Evolutionary conservation across 2,329 filamentous ascomycete genomes (phyloP), one percentile per base, ranked within the genome.

Genomic region (Thielaviopsis musarum): DNA sequence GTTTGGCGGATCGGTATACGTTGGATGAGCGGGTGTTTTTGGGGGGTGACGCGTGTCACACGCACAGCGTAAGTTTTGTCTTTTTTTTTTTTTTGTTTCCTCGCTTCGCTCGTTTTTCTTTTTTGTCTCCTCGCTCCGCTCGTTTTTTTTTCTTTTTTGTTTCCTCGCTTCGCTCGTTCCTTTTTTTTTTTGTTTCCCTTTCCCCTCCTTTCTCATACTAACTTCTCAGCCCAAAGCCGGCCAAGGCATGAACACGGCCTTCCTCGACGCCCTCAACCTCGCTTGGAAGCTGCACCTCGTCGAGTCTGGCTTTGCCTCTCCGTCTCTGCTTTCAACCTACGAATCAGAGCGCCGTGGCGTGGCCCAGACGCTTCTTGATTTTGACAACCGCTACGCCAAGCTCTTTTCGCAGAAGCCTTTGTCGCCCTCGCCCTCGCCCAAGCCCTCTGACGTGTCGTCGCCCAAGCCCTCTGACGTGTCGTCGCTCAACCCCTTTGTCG

Each of bases 201-300:
- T n/a, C n/a, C n/a, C n/a, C n/a, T 79, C 12, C 7, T 70, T 22
- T 2, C 9, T 21, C 70, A 77, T 54, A 75, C 19, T 45, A 45
- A 22, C 26, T 10, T 19, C 12, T 9, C 66, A 82, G 79, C 85
- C 85, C 45, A 88, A 88, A 73, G 85, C 85, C 34, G 85, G 85
- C 1, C 85, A 88, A 69, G 85, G 85, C 30, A 89, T 89, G 86
- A 89, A 89, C 66, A 86, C 85, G 0, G 85, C 84, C 3, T 88
- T 89, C 71, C 74, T 87, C 57, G 86, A 91, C 65, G 89, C 89
- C 0, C 81, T 89, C 62, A 97, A 96, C 70, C 76, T 97, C 49
- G 91, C 91, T 7, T 97, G 91, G 91, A 97, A 97, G 74, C 87
- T 96, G 57, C 91, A 95, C 68, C 83, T 87, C 41, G 91, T 96